These are phyloP conservation scores for Clitopilus hobsonii DNA, from an alignment of 768 basidiomycete species.

Conservation along the genomic window DNA sequence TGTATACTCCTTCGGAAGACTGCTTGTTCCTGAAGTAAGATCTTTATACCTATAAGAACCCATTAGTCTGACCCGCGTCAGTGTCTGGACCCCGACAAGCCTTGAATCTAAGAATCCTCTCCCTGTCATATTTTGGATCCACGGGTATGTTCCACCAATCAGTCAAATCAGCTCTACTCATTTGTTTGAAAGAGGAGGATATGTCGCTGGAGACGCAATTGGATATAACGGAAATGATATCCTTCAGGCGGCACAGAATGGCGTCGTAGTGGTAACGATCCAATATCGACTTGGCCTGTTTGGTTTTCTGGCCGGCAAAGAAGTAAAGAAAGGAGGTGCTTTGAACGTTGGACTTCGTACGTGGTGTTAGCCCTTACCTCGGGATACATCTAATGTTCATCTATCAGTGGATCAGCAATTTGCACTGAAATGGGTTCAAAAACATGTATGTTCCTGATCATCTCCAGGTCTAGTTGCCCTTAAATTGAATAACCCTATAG, in stretches of 20 bases:
- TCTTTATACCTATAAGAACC: not conserved
- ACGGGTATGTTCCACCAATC: conserved; percentile 23
- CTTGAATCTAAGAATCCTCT: conserved; percentile 18
- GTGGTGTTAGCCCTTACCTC: conserved; percentile 1
- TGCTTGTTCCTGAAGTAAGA: conserved; percentile 36
- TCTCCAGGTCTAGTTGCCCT: not conserved
- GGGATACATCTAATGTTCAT: conserved; percentile 9
- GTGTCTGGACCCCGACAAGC: conserved; percentile 31
- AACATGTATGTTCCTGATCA: conserved; percentile 25
- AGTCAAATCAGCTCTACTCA: not conserved
- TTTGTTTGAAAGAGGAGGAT: conserved; percentile 22
- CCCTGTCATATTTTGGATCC: conserved; percentile 41
- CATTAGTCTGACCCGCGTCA: conserved; percentile 4
- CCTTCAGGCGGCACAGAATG: conserved; percentile 26
- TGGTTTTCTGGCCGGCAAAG: conserved; percentile 41
- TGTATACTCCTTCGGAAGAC: conserved; percentile 23
- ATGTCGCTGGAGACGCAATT: conserved; percentile 23
- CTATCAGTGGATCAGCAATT: conserved; percentile 37
- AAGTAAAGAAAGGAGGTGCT: conserved; percentile 35
- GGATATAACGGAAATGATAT: conserved; percentile 22
- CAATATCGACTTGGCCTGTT: conserved; percentile 42
- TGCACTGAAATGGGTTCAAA: conserved; percentile 40
- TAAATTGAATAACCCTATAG: conserved; percentile 12
- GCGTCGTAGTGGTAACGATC: conserved; percentile 31
- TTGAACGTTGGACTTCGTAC: conserved; percentile 45